A percentile compares a stretch with the other conserved stretches of the same genome.
These are phyloP conservation scores for Jamesozyma piceae DNA, from an alignment of 805 yeast genomes.

Conservation along the genomic window DNA sequence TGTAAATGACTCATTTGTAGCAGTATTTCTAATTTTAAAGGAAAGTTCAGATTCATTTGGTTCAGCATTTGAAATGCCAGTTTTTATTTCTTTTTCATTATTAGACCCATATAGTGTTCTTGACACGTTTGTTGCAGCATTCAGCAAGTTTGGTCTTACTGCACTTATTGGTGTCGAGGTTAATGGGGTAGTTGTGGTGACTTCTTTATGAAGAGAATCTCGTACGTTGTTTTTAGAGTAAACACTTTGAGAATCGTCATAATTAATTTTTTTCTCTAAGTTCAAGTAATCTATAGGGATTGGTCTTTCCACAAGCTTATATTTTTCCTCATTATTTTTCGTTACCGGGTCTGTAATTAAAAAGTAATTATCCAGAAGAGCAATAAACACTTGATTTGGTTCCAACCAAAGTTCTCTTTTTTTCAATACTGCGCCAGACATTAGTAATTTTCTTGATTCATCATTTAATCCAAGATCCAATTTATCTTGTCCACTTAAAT, in stretches of 20 bases:
- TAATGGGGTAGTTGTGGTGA: not conserved
- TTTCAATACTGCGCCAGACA: slow-evolving; percentile 48
- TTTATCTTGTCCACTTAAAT: slow-evolving; percentile 11
- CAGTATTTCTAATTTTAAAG: slow-evolving; percentile 51
- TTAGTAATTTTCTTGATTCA: slow-evolving; percentile 45
- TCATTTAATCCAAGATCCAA: slow-evolving; percentile 42
- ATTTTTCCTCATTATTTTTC: slow-evolving; percentile 30
- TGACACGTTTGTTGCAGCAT: slow-evolving; percentile 18
- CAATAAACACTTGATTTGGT: slow-evolving; percentile 40
- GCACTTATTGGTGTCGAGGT: slow-evolving; percentile 14
- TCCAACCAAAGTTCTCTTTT: slow-evolving; percentile 60
- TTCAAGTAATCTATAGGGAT: slow-evolving; percentile 52
- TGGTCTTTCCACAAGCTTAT: slow-evolving; percentile 46
- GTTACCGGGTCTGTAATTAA: slow-evolving; percentile 51
- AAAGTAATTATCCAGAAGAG: slow-evolving; percentile 63
- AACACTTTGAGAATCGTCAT: slow-evolving; percentile 6
- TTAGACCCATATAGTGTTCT: slow-evolving; percentile 6
- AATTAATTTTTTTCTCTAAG: slow-evolving; percentile 36
- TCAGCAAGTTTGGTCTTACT: slow-evolving; percentile 16
- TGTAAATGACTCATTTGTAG: slow-evolving; percentile 45
- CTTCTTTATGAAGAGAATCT: slow-evolving; percentile 4
- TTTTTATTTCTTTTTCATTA: not conserved
- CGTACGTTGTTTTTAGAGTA: slow-evolving; percentile 5
- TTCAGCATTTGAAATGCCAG: slow-evolving; percentile 14
- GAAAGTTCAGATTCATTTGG: slow-evolving; percentile 14